Evolutionary conservation across 148 eudicot genomes (phyloP).

Genomic region (Silene conica): DNA sequence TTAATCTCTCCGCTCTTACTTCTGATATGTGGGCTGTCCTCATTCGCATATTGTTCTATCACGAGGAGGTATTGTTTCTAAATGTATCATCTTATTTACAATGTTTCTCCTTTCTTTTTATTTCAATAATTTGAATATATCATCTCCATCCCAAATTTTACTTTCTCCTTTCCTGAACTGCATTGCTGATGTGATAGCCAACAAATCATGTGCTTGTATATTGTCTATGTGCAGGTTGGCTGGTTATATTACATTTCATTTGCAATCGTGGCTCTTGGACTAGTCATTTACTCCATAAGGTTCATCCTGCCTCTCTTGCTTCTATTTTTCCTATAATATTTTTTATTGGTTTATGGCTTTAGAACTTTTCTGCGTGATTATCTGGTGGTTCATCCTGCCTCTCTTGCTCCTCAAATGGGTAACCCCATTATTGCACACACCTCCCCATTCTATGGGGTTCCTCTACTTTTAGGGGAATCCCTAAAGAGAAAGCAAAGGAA

Average conservation of each 20-base stretch:
- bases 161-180: neutral
- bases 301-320: constrained; percentile 25
- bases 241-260: constrained; percentile 79
- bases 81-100: neutral
- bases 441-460: no score
- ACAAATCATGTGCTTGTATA: neutral
- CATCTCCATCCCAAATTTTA: neutral
- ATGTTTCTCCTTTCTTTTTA: neutral
- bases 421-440: no score
- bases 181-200: neutral
- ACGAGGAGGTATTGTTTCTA: constrained; percentile 52
- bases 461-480: no score
- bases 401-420: no score
- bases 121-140: neutral
- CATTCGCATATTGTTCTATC: constrained; percentile 73
- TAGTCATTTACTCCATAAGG: constrained; percentile 63
- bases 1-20: constrained; percentile 82
- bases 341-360: no score
- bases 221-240: constrained; percentile 57
- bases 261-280: constrained; percentile 57
- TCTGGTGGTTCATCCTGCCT: no score
- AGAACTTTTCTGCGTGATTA: no score
- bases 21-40: constrained; percentile 97
- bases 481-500: no score
- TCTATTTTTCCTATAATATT: neutral